These are phyloP conservation scores for Butyriboletus loyo DNA, from an alignment of 768 basidiomycete species.

Conservation along the genomic window DNA sequence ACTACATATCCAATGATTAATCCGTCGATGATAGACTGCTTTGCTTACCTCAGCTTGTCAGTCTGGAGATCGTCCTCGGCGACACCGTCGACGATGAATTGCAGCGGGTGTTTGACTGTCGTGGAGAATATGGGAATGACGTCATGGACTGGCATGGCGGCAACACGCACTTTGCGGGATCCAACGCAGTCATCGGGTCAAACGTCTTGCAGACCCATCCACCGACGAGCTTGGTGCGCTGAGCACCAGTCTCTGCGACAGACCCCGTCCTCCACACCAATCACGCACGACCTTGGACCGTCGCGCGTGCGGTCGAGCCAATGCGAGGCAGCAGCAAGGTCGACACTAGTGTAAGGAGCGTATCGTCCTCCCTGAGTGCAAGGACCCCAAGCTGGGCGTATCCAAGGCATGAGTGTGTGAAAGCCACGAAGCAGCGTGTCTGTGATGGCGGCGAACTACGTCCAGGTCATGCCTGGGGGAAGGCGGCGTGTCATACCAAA, in stretches of 20 bases:
- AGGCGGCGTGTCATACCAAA: no score
- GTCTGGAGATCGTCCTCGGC: no score
- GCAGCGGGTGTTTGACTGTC: neutral
- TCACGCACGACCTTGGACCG: neutral
- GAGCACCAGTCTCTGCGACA: no score
- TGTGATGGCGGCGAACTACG: neutral
- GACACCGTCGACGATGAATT: neutral
- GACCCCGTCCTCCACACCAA: no score
- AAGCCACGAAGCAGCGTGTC: neutral
- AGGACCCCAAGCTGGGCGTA: neutral
- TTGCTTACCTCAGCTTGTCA: neutral
- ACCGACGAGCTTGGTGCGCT: neutral
- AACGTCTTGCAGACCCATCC: no score
- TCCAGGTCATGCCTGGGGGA: neutral
- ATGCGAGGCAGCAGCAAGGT: neutral
- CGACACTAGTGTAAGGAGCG: neutral
- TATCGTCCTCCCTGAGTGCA: neutral
- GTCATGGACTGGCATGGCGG: neutral
- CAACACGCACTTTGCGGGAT: no score
- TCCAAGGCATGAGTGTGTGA: neutral
- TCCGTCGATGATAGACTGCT: neutral
- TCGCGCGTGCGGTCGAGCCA: neutral
- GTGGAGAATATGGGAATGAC: neutral
- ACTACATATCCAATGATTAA: neutral
- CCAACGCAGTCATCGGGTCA: neutral